Evolutionary conservation across 495 filamentous ascomycete species (phyloP).

Genomic region (Penicillium lividum): DNA sequence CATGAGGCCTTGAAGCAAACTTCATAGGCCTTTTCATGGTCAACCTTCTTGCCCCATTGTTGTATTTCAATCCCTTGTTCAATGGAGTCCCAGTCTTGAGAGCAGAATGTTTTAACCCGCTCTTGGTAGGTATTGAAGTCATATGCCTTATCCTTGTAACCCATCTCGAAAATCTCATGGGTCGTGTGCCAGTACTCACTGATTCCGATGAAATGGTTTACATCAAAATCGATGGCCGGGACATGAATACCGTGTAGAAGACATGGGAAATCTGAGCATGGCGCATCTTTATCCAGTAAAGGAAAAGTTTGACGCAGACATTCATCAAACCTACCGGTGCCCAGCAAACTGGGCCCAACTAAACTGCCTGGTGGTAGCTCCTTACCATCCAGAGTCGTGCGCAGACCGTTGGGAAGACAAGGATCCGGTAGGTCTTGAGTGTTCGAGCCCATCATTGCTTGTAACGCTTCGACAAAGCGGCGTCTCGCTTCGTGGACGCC

Average conservation of each 20-base stretch:
- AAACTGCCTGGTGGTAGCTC: constrained; percentile 33
- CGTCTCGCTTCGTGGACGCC: constrained; percentile 88
- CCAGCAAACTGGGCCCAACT: constrained; percentile 59
- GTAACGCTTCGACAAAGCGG: constrained; percentile 72
- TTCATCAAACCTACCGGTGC: constrained; percentile 83
- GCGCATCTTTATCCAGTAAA: constrained; percentile 83
- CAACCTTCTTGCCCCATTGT: constrained; percentile 77
- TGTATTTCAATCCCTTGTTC: constrained; percentile 59
- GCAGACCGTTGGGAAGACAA: constrained; percentile 79
- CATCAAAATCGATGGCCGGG: constrained; percentile 93
- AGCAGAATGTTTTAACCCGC: constrained; percentile 82
- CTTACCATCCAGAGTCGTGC: constrained; percentile 61
- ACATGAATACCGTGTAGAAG: constrained; percentile 86
- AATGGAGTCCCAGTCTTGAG: constrained; percentile 77
- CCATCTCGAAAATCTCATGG: constrained; percentile 86
- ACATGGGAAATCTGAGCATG: constrained; percentile 82
- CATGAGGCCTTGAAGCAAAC: constrained; percentile 98
- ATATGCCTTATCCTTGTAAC: constrained; percentile 79
- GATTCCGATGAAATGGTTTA: constrained; percentile 98
- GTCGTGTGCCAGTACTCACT: constrained; percentile 99
- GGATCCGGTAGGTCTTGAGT: constrained; percentile 80
- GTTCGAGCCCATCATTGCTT: constrained; percentile 54
- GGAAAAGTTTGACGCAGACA: constrained; percentile 82
- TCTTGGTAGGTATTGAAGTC: constrained; percentile 90
- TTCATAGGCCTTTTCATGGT: constrained; percentile 71